These are phyloP conservation scores for Colletotrichum sp. DNA, from an alignment of 2,329 filamentous ascomycete species.

Conservation along the genomic window DNA sequence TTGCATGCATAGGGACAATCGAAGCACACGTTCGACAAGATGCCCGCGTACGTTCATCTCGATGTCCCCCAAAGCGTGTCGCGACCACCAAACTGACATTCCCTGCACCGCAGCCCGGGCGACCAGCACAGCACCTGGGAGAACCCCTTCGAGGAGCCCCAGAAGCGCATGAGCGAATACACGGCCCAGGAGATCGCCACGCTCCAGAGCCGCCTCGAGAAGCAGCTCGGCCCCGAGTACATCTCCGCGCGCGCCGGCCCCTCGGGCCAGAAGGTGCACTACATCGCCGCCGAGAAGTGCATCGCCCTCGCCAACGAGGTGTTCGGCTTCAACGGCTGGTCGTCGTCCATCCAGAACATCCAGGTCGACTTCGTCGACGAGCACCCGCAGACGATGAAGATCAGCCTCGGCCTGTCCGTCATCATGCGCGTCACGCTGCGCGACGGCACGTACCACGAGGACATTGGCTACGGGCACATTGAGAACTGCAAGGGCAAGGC, in stretches of 20 bases:
- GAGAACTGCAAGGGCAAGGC: constrained; percentile 97
- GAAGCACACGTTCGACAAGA: constrained; percentile 26
- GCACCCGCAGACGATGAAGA: constrained; percentile 75
- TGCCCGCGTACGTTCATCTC: constrained; percentile 47
- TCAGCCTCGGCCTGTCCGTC: constrained; percentile 86
- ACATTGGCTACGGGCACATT: constrained; percentile 95
- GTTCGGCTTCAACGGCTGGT: constrained; percentile 98
- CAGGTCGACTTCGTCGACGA: constrained; percentile 97
- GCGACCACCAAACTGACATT: not conserved
- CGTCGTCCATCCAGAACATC: constrained; percentile 91
- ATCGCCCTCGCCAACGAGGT: constrained; percentile 95
- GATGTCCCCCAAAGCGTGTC: not conserved
- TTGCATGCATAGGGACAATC: not conserved
- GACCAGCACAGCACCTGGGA: constrained; percentile 66
- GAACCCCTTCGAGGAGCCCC: constrained; percentile 84
- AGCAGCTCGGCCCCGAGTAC: constrained; percentile 94
- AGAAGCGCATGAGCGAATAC: constrained; percentile 76
- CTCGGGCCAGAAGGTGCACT: constrained; percentile 86
- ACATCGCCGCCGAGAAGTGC: constrained; percentile 94
- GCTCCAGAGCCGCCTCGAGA: constrained; percentile 84
- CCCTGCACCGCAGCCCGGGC: constrained; percentile 59
- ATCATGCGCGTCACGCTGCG: constrained; percentile 88
- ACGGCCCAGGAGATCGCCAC: constrained; percentile 91
- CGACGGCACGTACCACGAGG: constrained; percentile 97
- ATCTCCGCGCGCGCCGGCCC: constrained; percentile 87